Evolutionary conservation across 495 filamentous ascomycete genomes (phyloP), one percentile per base, ranked within the genome.

Genomic region (Penicillium odoratum): DNA sequence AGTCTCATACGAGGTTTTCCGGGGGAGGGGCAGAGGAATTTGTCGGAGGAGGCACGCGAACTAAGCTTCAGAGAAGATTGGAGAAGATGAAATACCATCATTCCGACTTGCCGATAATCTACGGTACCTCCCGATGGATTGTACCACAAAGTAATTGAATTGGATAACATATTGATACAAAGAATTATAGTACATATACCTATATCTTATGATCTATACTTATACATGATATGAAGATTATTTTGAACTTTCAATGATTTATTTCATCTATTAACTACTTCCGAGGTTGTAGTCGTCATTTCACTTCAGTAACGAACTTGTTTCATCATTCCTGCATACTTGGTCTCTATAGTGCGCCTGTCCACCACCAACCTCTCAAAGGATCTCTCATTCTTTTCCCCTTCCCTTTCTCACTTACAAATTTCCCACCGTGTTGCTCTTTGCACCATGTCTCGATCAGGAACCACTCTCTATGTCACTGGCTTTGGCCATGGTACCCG

Each of bases 401-500:
- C 54, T 48, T 30, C 50, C 55, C 48, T 34, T 9, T 13, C n/a
- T 47, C 38, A 10, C n/a, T 28, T 36, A 15, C 40, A 34, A 30
- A 25, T 53, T 25, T 21, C 55, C 52, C 53, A 13, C 25, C 44
- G 16, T 52, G 31, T 29, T 48, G 13, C 25, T 43, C 18, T 46
- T 26, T 46, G 48, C 43, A 80, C 61, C 65, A 97, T 97, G 92
- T 97, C 92, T 83, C 91, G 93, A 63, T 86, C 89, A 68, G 87
- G 87, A 52, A 96, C 93, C 43, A 98, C 94, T 31, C 91, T 98
- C 55, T 98, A 98, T 82, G 94, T 97, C 61, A 89, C 84, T 60
- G 94, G 94, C 81, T 99, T 99, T 77, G 94, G 93, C 81, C 93
- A 96, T 75, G 95, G 94, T 69, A 99, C 94, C 73, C 92, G 94